These are phyloP conservation scores for Fusarium sacchari DNA, from an alignment of 2,329 filamentous ascomycete genomes.

Conservation along the genomic window DNA sequence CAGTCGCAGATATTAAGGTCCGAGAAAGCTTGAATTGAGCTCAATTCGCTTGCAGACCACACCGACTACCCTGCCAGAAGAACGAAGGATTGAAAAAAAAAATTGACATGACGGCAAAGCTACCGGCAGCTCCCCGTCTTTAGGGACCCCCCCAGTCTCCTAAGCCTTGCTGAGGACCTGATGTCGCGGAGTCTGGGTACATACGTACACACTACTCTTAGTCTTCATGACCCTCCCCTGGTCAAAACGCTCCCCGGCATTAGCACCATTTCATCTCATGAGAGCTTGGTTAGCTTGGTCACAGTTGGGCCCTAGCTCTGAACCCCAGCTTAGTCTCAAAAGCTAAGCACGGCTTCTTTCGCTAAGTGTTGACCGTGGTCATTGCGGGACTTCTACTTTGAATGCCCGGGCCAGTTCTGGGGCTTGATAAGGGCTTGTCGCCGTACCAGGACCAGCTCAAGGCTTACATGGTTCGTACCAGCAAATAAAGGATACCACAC, in stretches of 20 bases:
- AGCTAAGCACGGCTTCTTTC: conserved; percentile 38
- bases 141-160: conserved; percentile 38
- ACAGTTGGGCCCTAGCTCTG: conserved; percentile 36
- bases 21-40: neutral
- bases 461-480: conserved; percentile 38
- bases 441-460: conserved; percentile 35
- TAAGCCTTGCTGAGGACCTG: conserved; percentile 41
- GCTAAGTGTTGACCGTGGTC: conserved; percentile 31
- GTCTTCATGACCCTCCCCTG: conserved; percentile 34
- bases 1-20: neutral
- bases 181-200: conserved; percentile 31
- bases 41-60: conserved; percentile 9
- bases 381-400: conserved; percentile 36
- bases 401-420: conserved; percentile 37
- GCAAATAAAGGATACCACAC: conserved; percentile 41
- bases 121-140: conserved; percentile 43
- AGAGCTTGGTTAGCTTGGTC: conserved; percentile 23
- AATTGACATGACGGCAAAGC: conserved; percentile 36
- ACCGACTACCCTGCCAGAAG: conserved; percentile 28
- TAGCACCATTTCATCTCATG: conserved; percentile 35
- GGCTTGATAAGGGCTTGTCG: conserved; percentile 40
- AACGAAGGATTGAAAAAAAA: conserved; percentile 11
- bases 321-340: conserved; percentile 35
- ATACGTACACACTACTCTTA: conserved; percentile 34
- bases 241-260: conserved; percentile 40